A percentile compares a stretch with the other conserved stretches of the same genome.
These are phyloP conservation scores for Salix brachista DNA, from an alignment of 345 rosid genomes.

Conservation along the genomic window DNA sequence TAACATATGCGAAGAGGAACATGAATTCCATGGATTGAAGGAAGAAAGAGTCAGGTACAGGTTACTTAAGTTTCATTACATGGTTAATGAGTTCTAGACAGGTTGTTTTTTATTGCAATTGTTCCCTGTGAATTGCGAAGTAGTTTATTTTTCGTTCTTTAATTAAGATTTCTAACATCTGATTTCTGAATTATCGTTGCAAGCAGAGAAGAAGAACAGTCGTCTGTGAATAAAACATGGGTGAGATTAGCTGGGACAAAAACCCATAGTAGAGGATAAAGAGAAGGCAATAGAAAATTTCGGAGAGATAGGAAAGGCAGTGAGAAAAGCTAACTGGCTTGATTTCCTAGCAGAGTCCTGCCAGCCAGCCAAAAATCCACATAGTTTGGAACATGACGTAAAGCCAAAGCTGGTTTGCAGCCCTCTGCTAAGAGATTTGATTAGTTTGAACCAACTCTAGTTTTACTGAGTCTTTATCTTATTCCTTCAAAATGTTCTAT, in stretches of 20 bases:
- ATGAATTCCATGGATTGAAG: not conserved
- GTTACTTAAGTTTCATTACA: no score
- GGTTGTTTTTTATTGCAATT: not conserved
- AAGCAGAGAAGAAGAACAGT: not conserved
- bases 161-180: not conserved
- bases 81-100: not conserved
- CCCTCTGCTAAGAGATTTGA: not conserved
- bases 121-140: not conserved
- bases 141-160: not conserved
- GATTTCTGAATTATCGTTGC: not conserved
- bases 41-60: not conserved
- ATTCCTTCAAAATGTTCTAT: no score
- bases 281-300: not conserved
- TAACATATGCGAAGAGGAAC: not conserved
- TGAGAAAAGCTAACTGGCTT: not conserved
- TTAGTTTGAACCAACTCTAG: not conserved
- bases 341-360: not conserved
- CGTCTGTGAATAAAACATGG: not conserved
- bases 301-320: not conserved
- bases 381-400: not conserved
- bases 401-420: not conserved
- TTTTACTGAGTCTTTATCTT: no score
- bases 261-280: not conserved
- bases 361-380: not conserved
- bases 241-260: not conserved